A percentile compares a stretch with the other conserved stretches of the same genome.
Evolutionary conservation across 805 yeast species (phyloP).

Genomic region (Saccharomycopsis malanga): DNA sequence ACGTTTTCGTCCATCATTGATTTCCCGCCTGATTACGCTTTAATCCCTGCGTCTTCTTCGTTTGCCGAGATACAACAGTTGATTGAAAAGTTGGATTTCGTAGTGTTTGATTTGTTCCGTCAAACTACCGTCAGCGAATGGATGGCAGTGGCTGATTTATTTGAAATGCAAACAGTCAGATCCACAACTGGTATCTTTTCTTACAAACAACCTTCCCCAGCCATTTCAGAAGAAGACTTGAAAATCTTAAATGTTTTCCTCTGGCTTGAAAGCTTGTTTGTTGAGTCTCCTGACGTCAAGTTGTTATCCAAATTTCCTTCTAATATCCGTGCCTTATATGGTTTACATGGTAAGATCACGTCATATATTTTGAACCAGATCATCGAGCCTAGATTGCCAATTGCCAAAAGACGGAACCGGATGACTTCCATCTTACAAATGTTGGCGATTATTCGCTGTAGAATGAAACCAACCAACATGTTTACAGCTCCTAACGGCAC

Average conservation of each 20-base stretch:
- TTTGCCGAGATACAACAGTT: slow-evolving; percentile 50
- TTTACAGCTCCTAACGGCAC: slow-evolving; percentile 34
- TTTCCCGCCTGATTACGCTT: slow-evolving; percentile 40
- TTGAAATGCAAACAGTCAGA: slow-evolving; percentile 62
- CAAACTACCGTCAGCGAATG: slow-evolving; percentile 65
- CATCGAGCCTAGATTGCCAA: slow-evolving; percentile 50
- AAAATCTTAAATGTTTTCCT: slow-evolving; percentile 60
- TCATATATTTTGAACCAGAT: slow-evolving; percentile 58
- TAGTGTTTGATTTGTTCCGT: slow-evolving; percentile 50
- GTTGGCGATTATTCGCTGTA: slow-evolving; percentile 55
- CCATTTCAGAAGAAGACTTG: slow-evolving; percentile 46
- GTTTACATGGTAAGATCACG: slow-evolving; percentile 60
- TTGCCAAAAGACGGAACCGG: slow-evolving; percentile 53
- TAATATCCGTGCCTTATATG: slow-evolving; percentile 57
- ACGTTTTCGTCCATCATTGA: slow-evolving; percentile 39
- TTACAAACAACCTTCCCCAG: slow-evolving; percentile 32
- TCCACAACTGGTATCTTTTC: slow-evolving; percentile 53
- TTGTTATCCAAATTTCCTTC: slow-evolving; percentile 53
- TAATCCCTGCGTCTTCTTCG: slow-evolving; percentile 30
- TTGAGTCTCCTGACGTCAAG: slow-evolving; percentile 37
- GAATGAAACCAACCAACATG: slow-evolving; percentile 53
- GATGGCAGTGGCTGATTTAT: slow-evolving; percentile 63
- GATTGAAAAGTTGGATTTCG: slow-evolving; percentile 54
- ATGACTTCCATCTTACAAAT: slow-evolving; percentile 65
- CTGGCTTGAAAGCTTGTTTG: slow-evolving; percentile 56